Evolutionary conservation across 495 filamentous ascomycete species (phyloP).

Genomic region (Lepidopterella palustris): DNA sequence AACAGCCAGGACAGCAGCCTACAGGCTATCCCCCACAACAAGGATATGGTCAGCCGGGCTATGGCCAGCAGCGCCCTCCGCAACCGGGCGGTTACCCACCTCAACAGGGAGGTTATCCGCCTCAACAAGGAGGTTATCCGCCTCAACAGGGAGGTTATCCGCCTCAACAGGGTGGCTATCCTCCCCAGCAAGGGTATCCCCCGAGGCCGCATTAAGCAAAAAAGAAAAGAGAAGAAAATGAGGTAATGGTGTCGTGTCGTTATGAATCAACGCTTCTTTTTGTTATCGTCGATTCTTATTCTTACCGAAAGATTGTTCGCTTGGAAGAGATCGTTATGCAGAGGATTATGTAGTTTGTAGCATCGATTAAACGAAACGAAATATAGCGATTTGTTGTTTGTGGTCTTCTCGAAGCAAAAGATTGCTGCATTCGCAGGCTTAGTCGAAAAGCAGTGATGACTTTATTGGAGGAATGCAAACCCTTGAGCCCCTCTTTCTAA

Average conservation of each 20-base stretch:
- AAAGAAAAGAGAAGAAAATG: not conserved
- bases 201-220: not conserved
- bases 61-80: slow-evolving; percentile 9
- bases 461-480: too few species aligned
- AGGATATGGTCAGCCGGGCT: slow-evolving; percentile 16
- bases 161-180: not conserved
- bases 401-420: too few species aligned
- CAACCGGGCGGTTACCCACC: slow-evolving; percentile 23
- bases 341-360: too few species aligned
- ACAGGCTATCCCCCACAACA: not conserved
- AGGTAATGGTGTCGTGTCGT: not conserved
- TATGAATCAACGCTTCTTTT: not conserved
- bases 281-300: not conserved
- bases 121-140: not conserved
- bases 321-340: not conserved
- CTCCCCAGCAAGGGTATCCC: not conserved
- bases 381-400: too few species aligned
- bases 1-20: not conserved
- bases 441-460: too few species aligned
- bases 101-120: not conserved
- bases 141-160: not conserved
- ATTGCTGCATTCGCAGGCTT: too few species aligned
- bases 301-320: not conserved
- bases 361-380: too few species aligned
- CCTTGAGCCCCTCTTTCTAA: too few species aligned